phyloP scores from a whole-genome alignment of 306 rosid species.

The Fragaria ananassa region DNA sequence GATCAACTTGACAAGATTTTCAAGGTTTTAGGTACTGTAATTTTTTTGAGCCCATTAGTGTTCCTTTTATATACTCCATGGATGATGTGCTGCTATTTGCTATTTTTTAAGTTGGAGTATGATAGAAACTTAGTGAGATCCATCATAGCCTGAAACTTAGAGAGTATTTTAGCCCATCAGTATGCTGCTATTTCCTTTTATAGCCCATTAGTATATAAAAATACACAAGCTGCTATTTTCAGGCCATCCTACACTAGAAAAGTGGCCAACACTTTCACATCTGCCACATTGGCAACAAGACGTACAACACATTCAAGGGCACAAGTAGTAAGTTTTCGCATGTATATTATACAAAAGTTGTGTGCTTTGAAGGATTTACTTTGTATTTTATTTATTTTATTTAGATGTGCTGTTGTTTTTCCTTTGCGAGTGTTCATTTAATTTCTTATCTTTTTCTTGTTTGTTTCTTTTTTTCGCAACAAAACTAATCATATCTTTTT shows the following conservation, averaged over 20 bases:
- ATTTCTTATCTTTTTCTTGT: neutral
- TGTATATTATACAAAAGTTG: neutral
- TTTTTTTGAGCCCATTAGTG: constrained; percentile 13
- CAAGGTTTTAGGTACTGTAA: constrained; percentile 83
- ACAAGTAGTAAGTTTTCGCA: constrained; percentile 69
- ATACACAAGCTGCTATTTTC: neutral
- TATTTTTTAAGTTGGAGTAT: too few species aligned
- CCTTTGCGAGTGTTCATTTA: constrained; percentile 5
- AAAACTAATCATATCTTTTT: neutral
- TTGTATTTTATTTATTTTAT: neutral
- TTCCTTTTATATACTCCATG: constrained; percentile 27
- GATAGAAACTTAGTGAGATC: too few species aligned
- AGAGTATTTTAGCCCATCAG: too few species aligned
- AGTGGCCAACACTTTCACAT: constrained; percentile 90
- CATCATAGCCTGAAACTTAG: too few species aligned
- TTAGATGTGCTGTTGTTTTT: neutral
- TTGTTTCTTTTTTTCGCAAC: neutral
- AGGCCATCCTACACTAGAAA: constrained; percentile 92
- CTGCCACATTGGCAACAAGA: constrained; percentile 96
- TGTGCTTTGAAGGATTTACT: neutral
- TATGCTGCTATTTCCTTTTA: too few species aligned
- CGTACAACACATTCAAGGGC: constrained; percentile 68
- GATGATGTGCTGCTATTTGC: too few species aligned
- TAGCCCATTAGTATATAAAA: too few species aligned
- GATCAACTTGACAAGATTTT: constrained; percentile 99